These are phyloP conservation scores for Eremothecium sinecaudum DNA, from an alignment of 1,139 yeast species.

Conservation along the genomic window DNA sequence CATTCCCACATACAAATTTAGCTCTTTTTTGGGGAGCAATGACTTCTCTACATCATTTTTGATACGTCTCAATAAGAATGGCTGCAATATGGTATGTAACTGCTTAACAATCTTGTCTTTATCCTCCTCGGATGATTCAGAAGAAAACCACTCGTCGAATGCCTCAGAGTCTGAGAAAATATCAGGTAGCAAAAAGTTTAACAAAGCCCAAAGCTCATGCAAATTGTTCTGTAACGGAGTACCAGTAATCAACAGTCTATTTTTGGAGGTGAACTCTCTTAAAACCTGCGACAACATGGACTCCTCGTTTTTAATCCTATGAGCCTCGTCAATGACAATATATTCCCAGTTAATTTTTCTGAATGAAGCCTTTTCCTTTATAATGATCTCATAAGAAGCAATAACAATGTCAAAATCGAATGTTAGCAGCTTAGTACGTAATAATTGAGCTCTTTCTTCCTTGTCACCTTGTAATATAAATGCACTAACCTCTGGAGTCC, in stretches of 20 bases:
- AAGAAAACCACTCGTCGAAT: conserved; percentile 65
- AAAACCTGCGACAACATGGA: conserved; percentile 66
- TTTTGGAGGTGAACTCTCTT: conserved; percentile 59
- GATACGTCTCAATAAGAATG: conserved; percentile 64
- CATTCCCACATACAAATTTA: conserved; percentile 66
- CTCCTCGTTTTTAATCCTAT: conserved; percentile 71
- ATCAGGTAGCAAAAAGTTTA: conserved; percentile 68
- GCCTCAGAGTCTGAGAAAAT: conserved; percentile 66
- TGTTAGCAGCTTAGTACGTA: conserved; percentile 42
- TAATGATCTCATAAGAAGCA: conserved; percentile 69
- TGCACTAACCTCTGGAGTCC: conserved; percentile 71
- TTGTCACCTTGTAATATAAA: conserved; percentile 67
- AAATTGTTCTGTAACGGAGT: conserved; percentile 73
- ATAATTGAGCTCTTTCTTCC: conserved; percentile 47
- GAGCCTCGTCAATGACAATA: conserved; percentile 73
- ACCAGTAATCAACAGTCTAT: conserved; percentile 66
- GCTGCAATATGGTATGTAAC: conserved; percentile 76
- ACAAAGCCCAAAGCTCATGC: conserved; percentile 72
- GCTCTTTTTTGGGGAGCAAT: conserved; percentile 61
- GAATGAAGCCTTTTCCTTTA: conserved; percentile 57
- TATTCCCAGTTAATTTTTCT: conserved; percentile 65
- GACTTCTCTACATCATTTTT: conserved; percentile 76
- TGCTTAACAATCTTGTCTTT: conserved; percentile 70
- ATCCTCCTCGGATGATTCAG: conserved; percentile 33
- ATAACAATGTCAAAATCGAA: conserved; percentile 67